Conservation (phyloP, 192 early-diverging fungal genomes). For the Backusella mclennaniae region DNA sequence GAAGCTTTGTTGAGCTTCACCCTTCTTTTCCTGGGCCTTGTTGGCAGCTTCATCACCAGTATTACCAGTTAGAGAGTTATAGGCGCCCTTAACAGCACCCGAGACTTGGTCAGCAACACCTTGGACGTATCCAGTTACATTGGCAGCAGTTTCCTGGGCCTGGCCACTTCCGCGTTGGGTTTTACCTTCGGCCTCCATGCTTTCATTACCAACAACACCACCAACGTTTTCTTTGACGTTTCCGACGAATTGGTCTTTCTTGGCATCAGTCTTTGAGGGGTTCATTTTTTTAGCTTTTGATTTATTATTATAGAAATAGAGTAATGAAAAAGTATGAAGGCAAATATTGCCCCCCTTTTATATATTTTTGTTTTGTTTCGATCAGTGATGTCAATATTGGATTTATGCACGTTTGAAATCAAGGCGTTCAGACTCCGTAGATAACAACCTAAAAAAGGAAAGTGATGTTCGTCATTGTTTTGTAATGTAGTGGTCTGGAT, state of each 20-base stretch:
- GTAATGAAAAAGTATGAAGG: neutral
- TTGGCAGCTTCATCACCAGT: neutral
- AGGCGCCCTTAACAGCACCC: constrained; percentile 29
- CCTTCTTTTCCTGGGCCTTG: constrained; percentile 14
- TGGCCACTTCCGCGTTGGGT: constrained; percentile 29
- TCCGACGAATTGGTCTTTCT: constrained; percentile 34
- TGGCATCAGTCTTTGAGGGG: constrained; percentile 24
- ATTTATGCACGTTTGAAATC: neutral
- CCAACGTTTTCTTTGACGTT: constrained; percentile 42
- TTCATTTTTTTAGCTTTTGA: neutral
- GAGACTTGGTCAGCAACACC: constrained; percentile 28
- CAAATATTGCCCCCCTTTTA: neutral
- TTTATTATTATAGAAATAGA: neutral
- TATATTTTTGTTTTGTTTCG: neutral
- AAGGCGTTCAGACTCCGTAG: no score
- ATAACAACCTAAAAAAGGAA: neutral
- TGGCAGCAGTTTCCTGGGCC: constrained; percentile 20
- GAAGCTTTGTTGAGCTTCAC: constrained; percentile 14
- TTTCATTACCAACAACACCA: constrained; percentile 32
- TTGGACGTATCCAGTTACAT: constrained; percentile 25
- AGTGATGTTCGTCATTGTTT: neutral
- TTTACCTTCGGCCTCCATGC: constrained; percentile 31
- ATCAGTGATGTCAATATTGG: neutral
- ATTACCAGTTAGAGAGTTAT: constrained; percentile 19
- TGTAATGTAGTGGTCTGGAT: neutral